Evolutionary conservation across 768 basidiomycete genomes (phyloP), one percentile per base, ranked within the genome.

Genomic region (Kwoniella shandongensis): DNA sequence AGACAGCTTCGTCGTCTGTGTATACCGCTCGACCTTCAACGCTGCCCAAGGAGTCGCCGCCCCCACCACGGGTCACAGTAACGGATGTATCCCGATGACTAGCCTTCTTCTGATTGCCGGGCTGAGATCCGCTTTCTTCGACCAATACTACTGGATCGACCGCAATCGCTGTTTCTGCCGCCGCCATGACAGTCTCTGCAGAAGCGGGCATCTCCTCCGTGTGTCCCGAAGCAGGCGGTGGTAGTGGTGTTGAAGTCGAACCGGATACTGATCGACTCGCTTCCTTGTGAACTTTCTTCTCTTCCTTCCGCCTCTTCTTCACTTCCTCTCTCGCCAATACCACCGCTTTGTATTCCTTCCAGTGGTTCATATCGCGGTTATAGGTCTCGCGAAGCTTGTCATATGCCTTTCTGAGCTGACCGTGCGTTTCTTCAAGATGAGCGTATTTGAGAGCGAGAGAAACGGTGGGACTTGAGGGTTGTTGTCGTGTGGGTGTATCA

Each of bases 331-430:
- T 46, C 0, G 57, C 63, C 26, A 44, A 40, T 42, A 67, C 65
- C 2, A 56, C 59, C 23, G 54, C 57, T 51, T 66, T 67, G 23
- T 62, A 64, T 46, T 72, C 59, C 41, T 65, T 65, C 70, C 66
- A 67, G 47, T 67, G 63, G 23, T 53, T 49, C 11, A 65, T 52
- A 54, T 67, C 65, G 15, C 53, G 44, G 20, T 44, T 15, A 47
- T 67, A 62, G 17, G 46, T 48, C 17, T 50, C 47, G 17, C 59
- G 36, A 3, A 69, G 50, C 23, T 55, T 36, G 13, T 63, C 59
- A 32, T 61, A 54, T 23, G 60, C 60, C 5, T 32, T 23, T 29
- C 50, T 39, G 17, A 69, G 51, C 1, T 42, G 7, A 11, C 51
- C 17, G 29, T 72, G 56, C 3, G 58, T 54, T 12, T 63, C 58